These are phyloP conservation scores for Gnomoniopsis smithogilvyi DNA, from an alignment of 2,329 filamentous ascomycete species.

Conservation along the genomic window DNA sequence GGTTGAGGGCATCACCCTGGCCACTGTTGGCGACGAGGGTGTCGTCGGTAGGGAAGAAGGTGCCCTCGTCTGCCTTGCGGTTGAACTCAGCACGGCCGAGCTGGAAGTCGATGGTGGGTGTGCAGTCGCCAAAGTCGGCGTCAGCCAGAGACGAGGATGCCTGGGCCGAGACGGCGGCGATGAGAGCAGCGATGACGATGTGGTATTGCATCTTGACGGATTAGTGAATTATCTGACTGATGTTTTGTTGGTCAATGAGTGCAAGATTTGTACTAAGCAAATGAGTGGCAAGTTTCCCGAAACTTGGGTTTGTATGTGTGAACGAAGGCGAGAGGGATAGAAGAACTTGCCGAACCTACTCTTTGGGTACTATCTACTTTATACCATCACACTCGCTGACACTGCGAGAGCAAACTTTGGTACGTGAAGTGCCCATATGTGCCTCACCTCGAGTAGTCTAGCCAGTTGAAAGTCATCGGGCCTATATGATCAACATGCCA, in stretches of 20 bases:
- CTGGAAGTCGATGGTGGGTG: constrained; percentile 57
- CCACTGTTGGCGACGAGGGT: constrained; percentile 53
- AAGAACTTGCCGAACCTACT: neutral
- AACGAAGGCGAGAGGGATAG: neutral
- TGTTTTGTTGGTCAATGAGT: neutral
- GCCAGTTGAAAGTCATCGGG: neutral
- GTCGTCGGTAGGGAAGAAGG: constrained; percentile 63
- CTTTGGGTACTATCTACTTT: neutral
- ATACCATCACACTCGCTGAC: neutral
- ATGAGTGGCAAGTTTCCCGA: neutral
- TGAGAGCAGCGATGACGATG: neutral
- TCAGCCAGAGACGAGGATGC: constrained; percentile 21
- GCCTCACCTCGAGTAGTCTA: neutral
- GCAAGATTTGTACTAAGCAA: neutral
- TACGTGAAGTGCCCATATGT: neutral
- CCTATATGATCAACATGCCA: neutral
- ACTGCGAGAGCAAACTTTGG: neutral
- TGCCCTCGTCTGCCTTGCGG: constrained; percentile 56
- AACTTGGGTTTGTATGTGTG: neutral
- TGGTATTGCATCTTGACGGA: neutral
- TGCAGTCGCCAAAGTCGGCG: constrained; percentile 52
- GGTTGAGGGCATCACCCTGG: constrained; percentile 67
- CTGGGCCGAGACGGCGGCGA: neutral
- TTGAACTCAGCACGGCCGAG: constrained; percentile 47
- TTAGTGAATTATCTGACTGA: neutral